Percentiles rank a stretch among this genome's conserved stretches.
phyloP scores from a whole-genome alignment of 306 rosid species.

The Alnus glutinosa region DNA sequence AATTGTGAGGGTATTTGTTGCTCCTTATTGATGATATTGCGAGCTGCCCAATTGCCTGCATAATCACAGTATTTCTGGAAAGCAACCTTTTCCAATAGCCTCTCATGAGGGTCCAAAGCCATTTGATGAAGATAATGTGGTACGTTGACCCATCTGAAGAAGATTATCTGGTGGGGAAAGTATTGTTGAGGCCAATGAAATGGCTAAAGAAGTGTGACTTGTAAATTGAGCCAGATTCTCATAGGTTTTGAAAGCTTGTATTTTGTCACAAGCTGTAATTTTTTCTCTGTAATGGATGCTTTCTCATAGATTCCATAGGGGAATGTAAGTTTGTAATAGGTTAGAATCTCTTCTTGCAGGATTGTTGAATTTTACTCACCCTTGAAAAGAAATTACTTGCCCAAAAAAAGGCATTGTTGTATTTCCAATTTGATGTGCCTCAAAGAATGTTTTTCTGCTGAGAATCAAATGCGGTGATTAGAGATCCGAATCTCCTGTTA shows the following conservation, averaged over 20 bases:
- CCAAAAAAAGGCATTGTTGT: slow-evolving; percentile 4
- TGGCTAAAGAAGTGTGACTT: background rate
- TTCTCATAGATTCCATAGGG: background rate
- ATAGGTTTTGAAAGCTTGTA: slow-evolving; percentile 8
- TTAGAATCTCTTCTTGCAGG: slow-evolving; percentile 1
- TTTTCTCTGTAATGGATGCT: slow-evolving; percentile 8
- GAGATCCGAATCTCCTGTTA: too few relatives aligned
- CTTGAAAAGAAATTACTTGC: background rate
- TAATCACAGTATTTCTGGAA: slow-evolving; percentile 5
- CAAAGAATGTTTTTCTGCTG: background rate
- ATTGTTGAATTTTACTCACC: background rate
- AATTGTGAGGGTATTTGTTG: slow-evolving; percentile 22
- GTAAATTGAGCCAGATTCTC: slow-evolving; percentile 10
- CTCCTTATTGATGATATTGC: background rate
- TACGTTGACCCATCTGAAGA: background rate
- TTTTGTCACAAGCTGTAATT: slow-evolving; percentile 6
- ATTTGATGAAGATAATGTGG: background rate
- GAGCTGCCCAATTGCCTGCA: background rate
- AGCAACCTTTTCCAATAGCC: background rate
- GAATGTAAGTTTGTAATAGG: slow-evolving; percentile 1
- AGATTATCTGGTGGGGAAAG: background rate
- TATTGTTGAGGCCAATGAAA: background rate
- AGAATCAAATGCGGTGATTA: too few relatives aligned
- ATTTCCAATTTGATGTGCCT: background rate
- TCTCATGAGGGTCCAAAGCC: background rate